phyloP scores from a whole-genome alignment of 1,284 basidiomycete genomes.

The Pisolithus thermaeus region DNA sequence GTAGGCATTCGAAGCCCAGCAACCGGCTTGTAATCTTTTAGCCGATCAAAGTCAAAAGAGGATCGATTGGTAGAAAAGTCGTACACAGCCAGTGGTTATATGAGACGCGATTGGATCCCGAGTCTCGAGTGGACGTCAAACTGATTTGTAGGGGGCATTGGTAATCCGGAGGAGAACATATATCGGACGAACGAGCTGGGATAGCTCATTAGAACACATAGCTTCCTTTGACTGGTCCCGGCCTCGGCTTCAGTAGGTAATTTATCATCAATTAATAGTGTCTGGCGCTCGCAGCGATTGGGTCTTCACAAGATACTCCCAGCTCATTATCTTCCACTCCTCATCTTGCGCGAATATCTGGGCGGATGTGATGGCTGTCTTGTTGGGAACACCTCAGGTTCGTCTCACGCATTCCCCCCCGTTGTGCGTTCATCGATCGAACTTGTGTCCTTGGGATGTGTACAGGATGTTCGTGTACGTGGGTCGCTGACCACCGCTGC shows the following conservation, averaged over 20 bases:
- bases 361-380: constrained; percentile 18
- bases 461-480: constrained; percentile 19
- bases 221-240: constrained; percentile 6
- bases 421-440: background rate
- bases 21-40: no score
- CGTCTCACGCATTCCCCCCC: background rate
- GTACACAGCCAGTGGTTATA: no score
- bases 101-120: no score
- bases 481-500: background rate
- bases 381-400: constrained; percentile 10
- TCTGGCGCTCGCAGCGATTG: constrained; percentile 4
- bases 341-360: background rate
- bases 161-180: no score
- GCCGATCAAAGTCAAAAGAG: no score
- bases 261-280: constrained; percentile 3
- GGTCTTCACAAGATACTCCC: constrained; percentile 12
- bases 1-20: no score
- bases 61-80: no score
- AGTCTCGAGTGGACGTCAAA: no score
- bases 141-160: no score
- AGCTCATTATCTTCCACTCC: background rate
- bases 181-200: no score
- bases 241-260: constrained; percentile 12
- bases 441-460: background rate
- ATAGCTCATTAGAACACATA: no score